A percentile compares a stretch with the other conserved stretches of the same genome.
phyloP scores from a whole-genome alignment of 2,329 filamentous ascomycete species.

The Trichoderma sp. region DNA sequence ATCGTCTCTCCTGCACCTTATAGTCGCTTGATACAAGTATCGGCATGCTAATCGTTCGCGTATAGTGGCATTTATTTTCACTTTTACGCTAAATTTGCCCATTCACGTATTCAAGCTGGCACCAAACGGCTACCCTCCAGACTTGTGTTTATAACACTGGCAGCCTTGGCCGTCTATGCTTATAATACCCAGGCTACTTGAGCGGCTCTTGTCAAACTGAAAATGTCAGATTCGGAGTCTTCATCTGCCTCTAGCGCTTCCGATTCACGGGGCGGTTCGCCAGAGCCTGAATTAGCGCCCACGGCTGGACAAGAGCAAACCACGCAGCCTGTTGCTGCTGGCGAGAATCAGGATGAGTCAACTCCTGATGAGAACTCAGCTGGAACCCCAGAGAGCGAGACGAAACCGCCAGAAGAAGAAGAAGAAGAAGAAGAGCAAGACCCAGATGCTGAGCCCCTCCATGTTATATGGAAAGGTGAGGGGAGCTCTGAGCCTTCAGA shows the following conservation, averaged over 20 bases:
- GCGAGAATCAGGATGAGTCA: background rate
- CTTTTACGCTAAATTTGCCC: background rate
- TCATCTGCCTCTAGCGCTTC: slow-evolving; percentile 20
- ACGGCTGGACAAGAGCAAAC: background rate
- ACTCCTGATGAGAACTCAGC: background rate
- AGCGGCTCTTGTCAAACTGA: background rate
- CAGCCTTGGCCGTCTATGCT: background rate
- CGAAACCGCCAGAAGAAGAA: background rate
- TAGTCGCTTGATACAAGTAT: background rate
- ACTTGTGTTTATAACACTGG: background rate
- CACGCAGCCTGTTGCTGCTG: background rate
- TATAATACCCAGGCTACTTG: background rate
- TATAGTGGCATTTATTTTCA: background rate
- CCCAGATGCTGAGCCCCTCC: slow-evolving; percentile 26
- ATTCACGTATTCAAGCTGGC: background rate
- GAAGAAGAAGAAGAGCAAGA: background rate
- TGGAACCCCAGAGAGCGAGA: background rate
- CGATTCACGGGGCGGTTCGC: slow-evolving; percentile 18
- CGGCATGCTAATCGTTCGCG: background rate
- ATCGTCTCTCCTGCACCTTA: background rate
- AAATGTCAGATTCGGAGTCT: slow-evolving; percentile 27
- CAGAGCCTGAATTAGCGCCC: slow-evolving; percentile 7
- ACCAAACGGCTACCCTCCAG: background rate
- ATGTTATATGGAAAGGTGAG: slow-evolving; percentile 16
- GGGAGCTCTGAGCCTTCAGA: background rate